These are phyloP conservation scores for Closterium sp. DNA, from an alignment of 139 green algal species.

Conservation along the genomic window DNA sequence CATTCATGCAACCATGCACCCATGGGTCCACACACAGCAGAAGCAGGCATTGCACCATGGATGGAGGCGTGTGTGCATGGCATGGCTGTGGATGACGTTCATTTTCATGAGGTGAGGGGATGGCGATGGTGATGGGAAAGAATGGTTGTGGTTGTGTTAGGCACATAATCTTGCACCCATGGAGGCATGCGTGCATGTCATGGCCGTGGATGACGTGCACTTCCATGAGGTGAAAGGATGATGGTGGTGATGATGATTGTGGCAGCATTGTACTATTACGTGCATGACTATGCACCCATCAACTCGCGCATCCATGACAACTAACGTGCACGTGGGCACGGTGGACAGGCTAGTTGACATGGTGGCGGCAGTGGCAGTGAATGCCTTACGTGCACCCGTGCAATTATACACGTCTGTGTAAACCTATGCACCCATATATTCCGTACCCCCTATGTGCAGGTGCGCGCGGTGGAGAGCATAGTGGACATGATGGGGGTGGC, in stretches of 20 bases:
- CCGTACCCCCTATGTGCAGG: background rate
- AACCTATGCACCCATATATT: too few relatives aligned
- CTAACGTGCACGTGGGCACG: conserved; percentile 23
- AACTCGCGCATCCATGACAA: background rate
- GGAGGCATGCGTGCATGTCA: conserved; percentile 1
- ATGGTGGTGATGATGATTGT: background rate
- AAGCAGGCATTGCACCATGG: too few relatives aligned
- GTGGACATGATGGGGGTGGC: conserved; percentile 42
- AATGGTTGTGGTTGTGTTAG: background rate
- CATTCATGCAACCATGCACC: too few relatives aligned
- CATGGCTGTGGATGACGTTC: background rate
- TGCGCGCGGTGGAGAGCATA: conserved; percentile 44
- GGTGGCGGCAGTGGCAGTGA: conserved; percentile 31
- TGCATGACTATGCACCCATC: background rate
- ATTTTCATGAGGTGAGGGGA: background rate
- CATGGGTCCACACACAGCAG: too few relatives aligned
- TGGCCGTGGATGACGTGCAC: background rate
- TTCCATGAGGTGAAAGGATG: background rate
- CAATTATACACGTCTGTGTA: too few relatives aligned
- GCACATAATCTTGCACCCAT: background rate
- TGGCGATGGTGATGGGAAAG: too few relatives aligned
- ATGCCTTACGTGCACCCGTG: background rate
- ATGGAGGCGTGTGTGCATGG: conserved; percentile 31
- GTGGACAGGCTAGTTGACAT: conserved; percentile 48
- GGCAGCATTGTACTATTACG: too few relatives aligned